These are phyloP conservation scores for Aspergillus diversus DNA, from an alignment of 495 filamentous ascomycete species.

Conservation along the genomic window DNA sequence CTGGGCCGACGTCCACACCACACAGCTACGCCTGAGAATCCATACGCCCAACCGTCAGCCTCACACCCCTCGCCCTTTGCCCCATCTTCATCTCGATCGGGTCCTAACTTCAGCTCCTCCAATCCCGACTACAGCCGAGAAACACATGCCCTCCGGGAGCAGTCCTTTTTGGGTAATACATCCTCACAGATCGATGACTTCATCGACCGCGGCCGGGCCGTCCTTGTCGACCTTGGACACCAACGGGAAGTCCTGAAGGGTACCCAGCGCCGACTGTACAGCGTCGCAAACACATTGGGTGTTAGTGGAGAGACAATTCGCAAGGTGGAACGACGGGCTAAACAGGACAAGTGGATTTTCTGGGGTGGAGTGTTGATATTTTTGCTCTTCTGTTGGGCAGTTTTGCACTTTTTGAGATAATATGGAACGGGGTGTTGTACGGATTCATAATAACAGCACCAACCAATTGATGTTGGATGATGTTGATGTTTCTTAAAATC, in stretches of 20 bases:
- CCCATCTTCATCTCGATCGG: slow-evolving; percentile 42
- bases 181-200: slow-evolving; percentile 89
- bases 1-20: slow-evolving; percentile 88
- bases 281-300: slow-evolving; percentile 90
- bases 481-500: slow-evolving; percentile 1
- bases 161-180: slow-evolving; percentile 79
- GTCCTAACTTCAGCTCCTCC: slow-evolving; percentile 56
- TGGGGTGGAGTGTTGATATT: slow-evolving; percentile 87
- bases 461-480: slow-evolving; percentile 4
- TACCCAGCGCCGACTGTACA: slow-evolving; percentile 88
- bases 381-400: slow-evolving; percentile 87
- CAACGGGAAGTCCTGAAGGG: slow-evolving; percentile 94
- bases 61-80: slow-evolving; percentile 46
- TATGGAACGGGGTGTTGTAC: not conserved
- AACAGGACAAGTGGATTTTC: slow-evolving; percentile 98
- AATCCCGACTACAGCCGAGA: slow-evolving; percentile 69
- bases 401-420: slow-evolving; percentile 80
- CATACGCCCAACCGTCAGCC: slow-evolving; percentile 70
- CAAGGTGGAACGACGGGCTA: slow-evolving; percentile 88
- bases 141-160: slow-evolving; percentile 84
- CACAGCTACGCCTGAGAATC: slow-evolving; percentile 90
- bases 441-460: slow-evolving; percentile 9
- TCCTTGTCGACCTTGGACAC: slow-evolving; percentile 84
- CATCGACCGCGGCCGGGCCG: slow-evolving; percentile 84
- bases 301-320: slow-evolving; percentile 95